A percentile compares a stretch with the other conserved stretches of the same genome.
Evolutionary conservation across 768 basidiomycete species (phyloP).

Genomic region (Hebeloma cylindrosporum): DNA sequence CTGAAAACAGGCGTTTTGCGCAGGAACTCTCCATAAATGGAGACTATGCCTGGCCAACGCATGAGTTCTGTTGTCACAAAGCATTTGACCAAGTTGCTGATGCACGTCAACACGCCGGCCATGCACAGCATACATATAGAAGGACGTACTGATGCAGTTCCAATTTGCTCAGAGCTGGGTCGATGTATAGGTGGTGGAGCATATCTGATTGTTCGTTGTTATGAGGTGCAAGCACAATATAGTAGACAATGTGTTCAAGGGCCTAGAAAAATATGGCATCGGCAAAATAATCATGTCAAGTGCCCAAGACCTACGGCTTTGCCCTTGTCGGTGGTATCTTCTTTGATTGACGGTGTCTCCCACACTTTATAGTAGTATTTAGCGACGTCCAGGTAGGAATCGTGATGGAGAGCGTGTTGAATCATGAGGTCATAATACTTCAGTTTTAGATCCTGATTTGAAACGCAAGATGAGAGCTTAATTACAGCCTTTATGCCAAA

Average conservation of each 20-base stretch:
- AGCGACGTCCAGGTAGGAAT: slow-evolving; percentile 87
- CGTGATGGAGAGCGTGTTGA: slow-evolving; percentile 83
- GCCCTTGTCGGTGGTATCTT: slow-evolving; percentile 70
- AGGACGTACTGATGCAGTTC: slow-evolving; percentile 77
- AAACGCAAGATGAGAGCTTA: slow-evolving; percentile 11
- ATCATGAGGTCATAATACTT: slow-evolving; percentile 98
- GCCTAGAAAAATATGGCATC: slow-evolving; percentile 49
- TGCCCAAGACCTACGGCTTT: slow-evolving; percentile 50
- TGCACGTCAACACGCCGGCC: slow-evolving; percentile 16
- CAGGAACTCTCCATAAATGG: slow-evolving; percentile 82
- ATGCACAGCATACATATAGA: neutral
- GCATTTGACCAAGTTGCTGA: slow-evolving; percentile 91
- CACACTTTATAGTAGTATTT: slow-evolving; percentile 96
- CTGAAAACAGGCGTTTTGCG: slow-evolving; percentile 81
- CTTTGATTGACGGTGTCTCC: slow-evolving; percentile 94
- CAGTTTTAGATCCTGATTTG: slow-evolving; percentile 83
- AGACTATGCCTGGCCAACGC: slow-evolving; percentile 94
- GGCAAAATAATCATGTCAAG: slow-evolving; percentile 5
- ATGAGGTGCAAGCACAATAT: slow-evolving; percentile 89
- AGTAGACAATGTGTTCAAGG: slow-evolving; percentile 93
- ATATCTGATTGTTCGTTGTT: slow-evolving; percentile 98
- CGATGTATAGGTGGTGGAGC: slow-evolving; percentile 80
- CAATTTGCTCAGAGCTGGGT: slow-evolving; percentile 78
- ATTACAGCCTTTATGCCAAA: neutral
- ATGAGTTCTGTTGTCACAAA: slow-evolving; percentile 92